Evolutionary conservation across 139 green algal species (phyloP).

Genomic region (Tetradesmus obliquus): DNA sequence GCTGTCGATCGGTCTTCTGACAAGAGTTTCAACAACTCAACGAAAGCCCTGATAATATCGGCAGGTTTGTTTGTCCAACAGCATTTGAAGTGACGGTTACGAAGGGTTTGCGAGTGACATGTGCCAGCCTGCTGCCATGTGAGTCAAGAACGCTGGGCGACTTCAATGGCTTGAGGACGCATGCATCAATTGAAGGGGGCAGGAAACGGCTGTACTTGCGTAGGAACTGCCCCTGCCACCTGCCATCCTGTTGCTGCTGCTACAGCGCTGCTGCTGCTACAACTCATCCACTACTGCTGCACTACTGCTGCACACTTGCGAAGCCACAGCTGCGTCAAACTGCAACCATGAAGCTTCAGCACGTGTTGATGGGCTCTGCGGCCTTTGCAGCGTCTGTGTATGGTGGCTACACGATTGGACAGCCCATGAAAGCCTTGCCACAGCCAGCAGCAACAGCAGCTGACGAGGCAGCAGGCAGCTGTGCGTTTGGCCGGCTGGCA

Average conservation of each 20-base stretch:
- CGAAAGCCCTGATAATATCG: no score
- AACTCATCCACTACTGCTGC: neutral
- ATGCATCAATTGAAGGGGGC: no score
- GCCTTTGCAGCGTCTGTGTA: conserved; percentile 6
- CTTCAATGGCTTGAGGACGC: no score
- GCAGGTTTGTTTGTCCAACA: no score
- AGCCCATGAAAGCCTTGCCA: neutral
- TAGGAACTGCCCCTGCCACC: neutral
- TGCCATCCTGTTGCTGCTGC: neutral
- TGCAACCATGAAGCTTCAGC: neutral
- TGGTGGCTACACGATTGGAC: no score
- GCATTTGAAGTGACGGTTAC: neutral
- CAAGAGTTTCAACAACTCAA: no score
- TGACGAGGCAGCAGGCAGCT: neutral
- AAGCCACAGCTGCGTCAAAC: neutral
- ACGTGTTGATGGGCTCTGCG: neutral
- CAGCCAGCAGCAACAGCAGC: neutral
- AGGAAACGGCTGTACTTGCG: neutral
- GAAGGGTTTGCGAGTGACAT: neutral
- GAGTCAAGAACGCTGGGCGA: no score
- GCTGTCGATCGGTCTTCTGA: no score
- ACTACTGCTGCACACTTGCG: neutral
- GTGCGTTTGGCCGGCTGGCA: conserved; percentile 61
- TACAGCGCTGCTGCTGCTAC: neutral
- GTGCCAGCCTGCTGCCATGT: neutral